Percentiles rank a stretch among this genome's conserved stretches.
phyloP scores from a whole-genome alignment of 177 flowering plant genomes.

The Vitis hybrid region DNA sequence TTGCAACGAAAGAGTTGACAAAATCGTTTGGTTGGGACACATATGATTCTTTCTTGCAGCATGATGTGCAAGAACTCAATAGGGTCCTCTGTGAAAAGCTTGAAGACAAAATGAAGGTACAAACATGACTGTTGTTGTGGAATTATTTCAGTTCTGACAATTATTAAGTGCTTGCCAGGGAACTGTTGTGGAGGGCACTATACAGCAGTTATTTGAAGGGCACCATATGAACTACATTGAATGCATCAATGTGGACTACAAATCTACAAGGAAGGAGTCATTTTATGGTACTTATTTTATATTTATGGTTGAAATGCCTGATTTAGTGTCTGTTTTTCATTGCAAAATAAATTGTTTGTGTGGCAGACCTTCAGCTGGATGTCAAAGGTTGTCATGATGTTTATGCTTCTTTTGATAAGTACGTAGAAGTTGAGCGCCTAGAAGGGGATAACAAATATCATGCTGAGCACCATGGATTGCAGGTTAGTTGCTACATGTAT shows the following conservation, averaged over 20 bases:
- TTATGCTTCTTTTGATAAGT: slow-evolving; percentile 84
- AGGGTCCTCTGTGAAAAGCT: slow-evolving; percentile 54
- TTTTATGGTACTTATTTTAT: slow-evolving; percentile 56
- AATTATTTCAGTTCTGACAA: no score
- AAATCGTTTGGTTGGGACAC: slow-evolving; percentile 68
- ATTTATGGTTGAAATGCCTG: slow-evolving; percentile 4
- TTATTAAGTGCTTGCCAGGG: slow-evolving; percentile 31
- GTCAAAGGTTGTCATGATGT: slow-evolving; percentile 81
- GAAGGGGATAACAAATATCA: slow-evolving; percentile 85
- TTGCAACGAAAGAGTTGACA: slow-evolving; percentile 53
- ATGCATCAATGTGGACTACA: slow-evolving; percentile 76
- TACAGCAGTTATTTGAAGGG: slow-evolving; percentile 78
- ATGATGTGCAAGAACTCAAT: slow-evolving; percentile 61
- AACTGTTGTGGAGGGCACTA: slow-evolving; percentile 79
- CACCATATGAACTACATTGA: slow-evolving; percentile 81
- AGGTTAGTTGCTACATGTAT: slow-evolving; percentile 34
- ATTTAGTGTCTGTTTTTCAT: background rate
- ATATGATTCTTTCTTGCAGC: slow-evolving; percentile 59
- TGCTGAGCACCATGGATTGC: slow-evolving; percentile 65
- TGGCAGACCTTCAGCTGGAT: slow-evolving; percentile 73
- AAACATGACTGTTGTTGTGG: no score
- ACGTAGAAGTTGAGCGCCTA: slow-evolving; percentile 77
- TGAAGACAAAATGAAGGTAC: slow-evolving; percentile 62
- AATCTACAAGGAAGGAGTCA: slow-evolving; percentile 76
- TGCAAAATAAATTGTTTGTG: background rate